Evolutionary conservation across 2,329 filamentous ascomycete species (phyloP).

Genomic region (Anthostomella pinea): DNA sequence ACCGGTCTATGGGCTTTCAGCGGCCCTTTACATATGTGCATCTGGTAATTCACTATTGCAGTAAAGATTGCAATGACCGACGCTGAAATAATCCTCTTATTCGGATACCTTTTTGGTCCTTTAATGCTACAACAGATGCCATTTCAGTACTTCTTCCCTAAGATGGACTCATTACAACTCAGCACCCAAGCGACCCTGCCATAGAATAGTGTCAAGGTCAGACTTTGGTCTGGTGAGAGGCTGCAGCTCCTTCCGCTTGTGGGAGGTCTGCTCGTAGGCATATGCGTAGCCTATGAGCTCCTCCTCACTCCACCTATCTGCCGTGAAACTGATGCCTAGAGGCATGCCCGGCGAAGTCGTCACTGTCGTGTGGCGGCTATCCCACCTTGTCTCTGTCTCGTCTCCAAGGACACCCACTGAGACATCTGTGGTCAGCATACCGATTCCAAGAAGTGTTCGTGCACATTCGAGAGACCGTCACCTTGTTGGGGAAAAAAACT

Average conservation of each 20-base stretch:
- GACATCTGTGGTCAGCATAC: too few species aligned
- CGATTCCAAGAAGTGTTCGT: too few species aligned
- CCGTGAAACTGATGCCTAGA: conserved; percentile 17
- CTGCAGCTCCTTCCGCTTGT: conserved; percentile 6
- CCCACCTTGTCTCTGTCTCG: conserved; percentile 5
- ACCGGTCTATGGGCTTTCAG: too few species aligned
- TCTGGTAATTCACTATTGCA: too few species aligned
- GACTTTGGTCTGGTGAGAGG: conserved; percentile 8
- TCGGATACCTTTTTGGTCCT: too few species aligned
- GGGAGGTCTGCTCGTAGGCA: conserved; percentile 17
- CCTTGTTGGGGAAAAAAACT: too few species aligned
- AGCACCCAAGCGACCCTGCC: not conserved
- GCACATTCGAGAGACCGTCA: too few species aligned
- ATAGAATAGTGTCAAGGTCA: conserved; percentile 10
- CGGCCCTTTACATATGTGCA: too few species aligned
- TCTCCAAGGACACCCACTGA: conserved; percentile 15
- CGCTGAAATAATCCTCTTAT: too few species aligned
- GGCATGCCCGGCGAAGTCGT: conserved; percentile 12
- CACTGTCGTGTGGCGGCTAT: not conserved
- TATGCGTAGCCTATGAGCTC: conserved; percentile 17
- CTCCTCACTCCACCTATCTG: conserved; percentile 13
- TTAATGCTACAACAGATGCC: too few species aligned
- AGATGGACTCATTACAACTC: conserved; percentile 6
- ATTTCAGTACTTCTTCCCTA: too few species aligned
- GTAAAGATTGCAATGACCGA: too few species aligned